These are phyloP conservation scores for Solanum gracilifrons DNA, from an alignment of 257 asterid genomes.

Conservation along the genomic window DNA sequence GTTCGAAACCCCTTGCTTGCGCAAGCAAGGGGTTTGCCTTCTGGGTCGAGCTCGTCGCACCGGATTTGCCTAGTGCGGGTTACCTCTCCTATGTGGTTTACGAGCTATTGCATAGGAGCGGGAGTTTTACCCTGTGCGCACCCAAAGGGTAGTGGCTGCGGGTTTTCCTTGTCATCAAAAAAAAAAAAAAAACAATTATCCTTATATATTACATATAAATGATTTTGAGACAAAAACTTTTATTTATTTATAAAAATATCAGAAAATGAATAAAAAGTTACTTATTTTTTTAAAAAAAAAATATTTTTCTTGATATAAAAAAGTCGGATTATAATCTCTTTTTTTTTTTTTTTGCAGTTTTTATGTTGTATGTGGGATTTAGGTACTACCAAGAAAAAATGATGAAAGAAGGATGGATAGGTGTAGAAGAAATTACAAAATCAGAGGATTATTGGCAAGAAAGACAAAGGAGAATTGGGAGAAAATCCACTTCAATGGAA, in stretches of 20 bases:
- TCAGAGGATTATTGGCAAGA: conserved; percentile 3
- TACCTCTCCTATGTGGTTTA: too few species aligned
- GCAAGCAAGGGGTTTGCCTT: too few species aligned
- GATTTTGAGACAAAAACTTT: neutral
- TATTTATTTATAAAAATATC: neutral
- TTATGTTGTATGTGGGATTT: conserved; percentile 82
- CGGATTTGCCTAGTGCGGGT: too few species aligned
- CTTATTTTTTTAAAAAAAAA: neutral
- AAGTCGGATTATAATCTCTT: neutral
- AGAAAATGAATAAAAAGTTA: neutral
- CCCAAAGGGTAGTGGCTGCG: too few species aligned
- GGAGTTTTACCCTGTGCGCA: too few species aligned
- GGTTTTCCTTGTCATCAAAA: too few species aligned
- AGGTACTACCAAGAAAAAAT: conserved; percentile 55
- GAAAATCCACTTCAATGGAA: conserved; percentile 14
- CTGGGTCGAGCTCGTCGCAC: too few species aligned
- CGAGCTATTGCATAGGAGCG: too few species aligned
- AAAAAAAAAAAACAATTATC: neutral
- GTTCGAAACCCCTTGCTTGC: too few species aligned
- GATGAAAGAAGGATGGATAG: conserved; percentile 27
- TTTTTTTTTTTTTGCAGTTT: conserved; percentile 35
- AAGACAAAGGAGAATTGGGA: conserved; percentile 3
- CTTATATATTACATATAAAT: neutral
- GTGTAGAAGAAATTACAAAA: neutral
- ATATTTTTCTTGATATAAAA: neutral